Conservation (phyloP, 306 rosid genomes). For the Citrullus amarus region DNA sequence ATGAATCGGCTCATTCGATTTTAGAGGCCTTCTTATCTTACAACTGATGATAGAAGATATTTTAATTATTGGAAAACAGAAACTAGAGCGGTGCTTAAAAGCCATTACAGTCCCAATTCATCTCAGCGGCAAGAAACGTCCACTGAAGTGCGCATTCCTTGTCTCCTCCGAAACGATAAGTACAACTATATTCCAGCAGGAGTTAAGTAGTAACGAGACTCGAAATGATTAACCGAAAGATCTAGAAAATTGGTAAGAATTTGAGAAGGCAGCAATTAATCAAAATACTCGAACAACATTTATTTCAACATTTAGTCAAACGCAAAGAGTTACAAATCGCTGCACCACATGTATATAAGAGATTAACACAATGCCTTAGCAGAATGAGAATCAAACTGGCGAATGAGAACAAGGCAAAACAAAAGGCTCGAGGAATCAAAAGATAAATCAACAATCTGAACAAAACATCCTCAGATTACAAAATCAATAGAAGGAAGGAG, state of each 20-base stretch:
- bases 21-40: background rate
- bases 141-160: background rate
- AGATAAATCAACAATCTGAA: background rate
- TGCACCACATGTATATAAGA: background rate
- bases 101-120: background rate
- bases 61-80: background rate
- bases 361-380: background rate
- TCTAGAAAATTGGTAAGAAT: background rate
- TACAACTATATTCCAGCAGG: background rate
- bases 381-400: background rate
- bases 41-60: background rate
- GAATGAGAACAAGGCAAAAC: background rate
- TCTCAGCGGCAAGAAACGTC: background rate
- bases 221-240: constrained; percentile 3
- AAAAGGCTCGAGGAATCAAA: background rate
- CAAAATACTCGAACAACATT: constrained; percentile 2
- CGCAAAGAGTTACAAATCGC: constrained; percentile 16
- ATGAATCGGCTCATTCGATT: background rate
- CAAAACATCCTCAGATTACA: background rate
- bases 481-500: background rate
- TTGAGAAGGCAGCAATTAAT: background rate
- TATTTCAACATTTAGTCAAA: constrained; percentile 30
- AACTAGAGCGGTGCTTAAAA: background rate
- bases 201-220: background rate
- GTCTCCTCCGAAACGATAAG: background rate